Conservation (phyloP, 768 basidiomycete species). For the Cystobasidium tubakii region DNA sequence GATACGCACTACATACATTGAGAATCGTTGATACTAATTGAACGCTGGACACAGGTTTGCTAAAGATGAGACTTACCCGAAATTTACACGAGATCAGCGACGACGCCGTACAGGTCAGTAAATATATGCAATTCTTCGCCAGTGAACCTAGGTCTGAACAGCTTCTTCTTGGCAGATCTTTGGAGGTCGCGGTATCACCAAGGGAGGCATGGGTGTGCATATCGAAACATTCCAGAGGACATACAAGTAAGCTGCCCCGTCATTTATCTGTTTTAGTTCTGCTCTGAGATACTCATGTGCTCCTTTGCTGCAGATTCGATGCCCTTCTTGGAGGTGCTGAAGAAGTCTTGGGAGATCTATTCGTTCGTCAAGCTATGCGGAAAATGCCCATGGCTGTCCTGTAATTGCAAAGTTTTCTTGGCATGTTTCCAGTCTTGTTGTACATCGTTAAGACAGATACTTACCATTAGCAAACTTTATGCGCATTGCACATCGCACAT, state of each 20-base stretch:
- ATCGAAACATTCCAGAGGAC: constrained; percentile 54
- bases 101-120: constrained; percentile 60
- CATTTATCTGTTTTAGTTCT: neutral
- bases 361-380: constrained; percentile 24
- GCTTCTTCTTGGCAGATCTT: constrained; percentile 60
- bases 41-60: constrained; percentile 54
- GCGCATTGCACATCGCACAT: no score
- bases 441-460: no score
- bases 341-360: constrained; percentile 18
- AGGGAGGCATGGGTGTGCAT: constrained; percentile 69
- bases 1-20: no score
- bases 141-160: constrained; percentile 16
- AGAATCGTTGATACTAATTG: constrained; percentile 4
- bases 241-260: constrained; percentile 32
- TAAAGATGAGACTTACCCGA: constrained; percentile 72
- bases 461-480: no score
- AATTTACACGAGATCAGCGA: constrained; percentile 71
- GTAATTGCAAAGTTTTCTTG: neutral
- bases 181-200: constrained; percentile 77
- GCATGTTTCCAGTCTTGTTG: no score
- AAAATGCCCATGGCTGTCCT: constrained; percentile 17
- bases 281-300: neutral
- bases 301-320: constrained; percentile 21
- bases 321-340: constrained; percentile 38
- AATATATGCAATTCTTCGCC: constrained; percentile 39